A percentile compares a stretch with the other conserved stretches of the same genome.
These are phyloP conservation scores for Cucurbita pepo DNA, from an alignment of 306 rosid species.

Conservation along the genomic window DNA sequence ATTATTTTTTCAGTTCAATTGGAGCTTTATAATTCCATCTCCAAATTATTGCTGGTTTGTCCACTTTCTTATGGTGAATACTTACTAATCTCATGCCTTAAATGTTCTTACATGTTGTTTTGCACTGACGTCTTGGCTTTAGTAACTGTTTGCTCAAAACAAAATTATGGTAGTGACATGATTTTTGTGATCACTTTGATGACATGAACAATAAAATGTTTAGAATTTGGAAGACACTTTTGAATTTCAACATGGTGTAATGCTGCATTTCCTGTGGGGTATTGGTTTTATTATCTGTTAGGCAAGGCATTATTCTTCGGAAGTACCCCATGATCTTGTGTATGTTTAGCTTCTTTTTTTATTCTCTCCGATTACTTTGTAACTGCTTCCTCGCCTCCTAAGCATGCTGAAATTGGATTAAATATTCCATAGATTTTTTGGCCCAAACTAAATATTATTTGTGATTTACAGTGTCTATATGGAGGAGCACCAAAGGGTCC, in stretches of 20 bases:
- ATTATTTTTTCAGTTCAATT: neutral
- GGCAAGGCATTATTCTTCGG: neutral
- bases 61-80: neutral
- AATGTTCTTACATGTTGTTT: neutral
- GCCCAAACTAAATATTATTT: neutral
- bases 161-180: neutral
- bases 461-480: constrained; percentile 55
- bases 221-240: neutral
- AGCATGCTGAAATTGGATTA: neutral
- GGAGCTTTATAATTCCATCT: neutral
- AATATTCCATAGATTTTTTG: neutral
- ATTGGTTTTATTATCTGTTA: neutral
- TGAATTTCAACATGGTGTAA: neutral
- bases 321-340: neutral
- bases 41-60: neutral
- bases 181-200: neutral
- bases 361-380: neutral
- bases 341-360: neutral
- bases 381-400: neutral
- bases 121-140: neutral
- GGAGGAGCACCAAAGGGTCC: constrained; percentile 99
- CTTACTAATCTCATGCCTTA: neutral
- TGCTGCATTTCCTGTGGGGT: neutral
- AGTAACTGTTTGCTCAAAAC: neutral
- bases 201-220: neutral